phyloP scores from a whole-genome alignment of 2,329 filamentous ascomycete genomes.

The Ophiostoma perfectum region DNA sequence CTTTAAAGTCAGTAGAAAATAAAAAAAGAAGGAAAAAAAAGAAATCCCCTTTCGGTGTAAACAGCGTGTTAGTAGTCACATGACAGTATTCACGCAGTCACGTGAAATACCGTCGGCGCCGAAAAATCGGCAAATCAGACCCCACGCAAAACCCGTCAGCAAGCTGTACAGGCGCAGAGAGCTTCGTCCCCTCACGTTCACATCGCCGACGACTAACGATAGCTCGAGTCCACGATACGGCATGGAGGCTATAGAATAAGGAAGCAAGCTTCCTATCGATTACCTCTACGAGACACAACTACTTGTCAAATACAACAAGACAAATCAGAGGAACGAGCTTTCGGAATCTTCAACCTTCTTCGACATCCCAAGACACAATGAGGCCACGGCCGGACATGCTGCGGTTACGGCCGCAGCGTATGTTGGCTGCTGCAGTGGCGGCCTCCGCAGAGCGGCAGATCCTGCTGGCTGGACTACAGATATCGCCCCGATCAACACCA shows the following conservation, averaged over 20 bases:
- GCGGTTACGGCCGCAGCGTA: conserved; percentile 16
- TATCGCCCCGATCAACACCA: background rate
- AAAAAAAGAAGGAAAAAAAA: background rate
- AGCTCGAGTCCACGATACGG: background rate
- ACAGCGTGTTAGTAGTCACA: background rate
- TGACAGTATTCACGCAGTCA: background rate
- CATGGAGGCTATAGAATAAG: background rate
- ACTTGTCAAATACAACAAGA: background rate
- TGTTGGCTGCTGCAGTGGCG: background rate
- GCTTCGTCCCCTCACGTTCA: background rate
- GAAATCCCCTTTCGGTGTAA: background rate
- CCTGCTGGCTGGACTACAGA: background rate
- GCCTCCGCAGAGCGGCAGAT: background rate
- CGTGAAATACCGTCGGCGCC: background rate
- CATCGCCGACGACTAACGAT: background rate
- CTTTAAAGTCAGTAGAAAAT: background rate
- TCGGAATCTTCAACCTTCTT: background rate
- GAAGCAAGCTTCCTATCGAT: background rate
- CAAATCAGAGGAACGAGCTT: background rate
- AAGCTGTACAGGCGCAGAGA: background rate
- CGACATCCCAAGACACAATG: conserved; percentile 10
- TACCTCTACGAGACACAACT: background rate
- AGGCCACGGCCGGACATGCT: conserved; percentile 15
- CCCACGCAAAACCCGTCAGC: conserved; percentile 10
- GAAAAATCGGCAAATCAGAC: conserved; percentile 6